These are phyloP conservation scores for Ensete glaucum DNA, from an alignment of 176 grass and related monocot species.

Conservation along the genomic window DNA sequence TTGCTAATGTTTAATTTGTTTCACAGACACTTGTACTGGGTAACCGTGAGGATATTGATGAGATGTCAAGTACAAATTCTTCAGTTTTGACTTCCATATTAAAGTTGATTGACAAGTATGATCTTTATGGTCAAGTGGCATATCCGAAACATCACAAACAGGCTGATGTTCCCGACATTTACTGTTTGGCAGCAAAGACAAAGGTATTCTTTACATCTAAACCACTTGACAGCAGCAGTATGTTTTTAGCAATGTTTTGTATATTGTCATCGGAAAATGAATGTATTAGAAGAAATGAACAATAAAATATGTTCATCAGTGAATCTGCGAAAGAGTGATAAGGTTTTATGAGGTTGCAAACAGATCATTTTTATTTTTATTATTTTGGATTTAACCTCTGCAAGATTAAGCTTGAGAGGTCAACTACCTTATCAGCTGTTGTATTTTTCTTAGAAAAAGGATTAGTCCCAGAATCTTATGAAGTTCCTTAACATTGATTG, in stretches of 20 bases:
- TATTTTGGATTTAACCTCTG: background rate
- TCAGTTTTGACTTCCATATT: slow-evolving; percentile 63
- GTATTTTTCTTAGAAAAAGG: too few relatives aligned
- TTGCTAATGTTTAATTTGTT: background rate
- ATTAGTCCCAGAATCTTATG: too few relatives aligned
- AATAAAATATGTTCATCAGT: background rate
- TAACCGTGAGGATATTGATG: slow-evolving; percentile 73
- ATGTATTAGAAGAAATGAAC: background rate
- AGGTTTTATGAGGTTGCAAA: background rate
- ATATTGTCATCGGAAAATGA: background rate
- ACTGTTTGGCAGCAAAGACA: slow-evolving; percentile 63
- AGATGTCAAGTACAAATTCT: slow-evolving; percentile 68
- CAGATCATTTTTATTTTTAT: too few relatives aligned
- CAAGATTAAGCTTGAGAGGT: background rate
- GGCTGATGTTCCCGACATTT: slow-evolving; percentile 74
- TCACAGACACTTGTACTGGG: slow-evolving; percentile 69
- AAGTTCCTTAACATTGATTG: too few relatives aligned
- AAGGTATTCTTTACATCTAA: slow-evolving; percentile 31
- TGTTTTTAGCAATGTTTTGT: background rate
- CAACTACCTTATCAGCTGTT: too few relatives aligned
- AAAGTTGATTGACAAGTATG: slow-evolving; percentile 73
- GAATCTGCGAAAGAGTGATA: background rate
- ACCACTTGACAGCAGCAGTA: background rate
- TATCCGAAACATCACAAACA: slow-evolving; percentile 82
- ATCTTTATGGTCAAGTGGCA: slow-evolving; percentile 77